Evolutionary conservation across 306 rosid genomes (phyloP).

Genomic region (Quercus parvula): DNA sequence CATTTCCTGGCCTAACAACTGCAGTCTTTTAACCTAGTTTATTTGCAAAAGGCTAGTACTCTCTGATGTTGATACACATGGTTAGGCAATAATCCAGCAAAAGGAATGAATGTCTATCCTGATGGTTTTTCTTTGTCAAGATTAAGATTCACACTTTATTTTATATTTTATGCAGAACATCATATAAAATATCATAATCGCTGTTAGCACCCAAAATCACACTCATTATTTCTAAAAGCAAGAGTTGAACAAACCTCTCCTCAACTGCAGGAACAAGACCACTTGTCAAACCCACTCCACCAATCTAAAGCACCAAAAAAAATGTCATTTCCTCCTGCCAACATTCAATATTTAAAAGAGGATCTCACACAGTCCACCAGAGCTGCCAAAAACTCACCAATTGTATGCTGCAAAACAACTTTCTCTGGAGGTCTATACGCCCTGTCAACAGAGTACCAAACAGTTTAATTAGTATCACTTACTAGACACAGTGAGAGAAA

Average conservation of each 20-base stretch:
- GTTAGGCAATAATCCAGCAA: too few species aligned
- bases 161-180: too few species aligned
- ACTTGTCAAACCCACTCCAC: slow-evolving; percentile 84
- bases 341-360: slow-evolving; percentile 16
- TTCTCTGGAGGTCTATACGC: slow-evolving; percentile 91
- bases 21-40: not conserved
- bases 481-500: slow-evolving; percentile 9
- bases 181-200: not conserved
- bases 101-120: not conserved
- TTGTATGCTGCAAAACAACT: slow-evolving; percentile 93
- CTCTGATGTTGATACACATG: too few species aligned
- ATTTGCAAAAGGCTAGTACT: not conserved
- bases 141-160: not conserved
- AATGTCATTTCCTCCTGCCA: slow-evolving; percentile 26
- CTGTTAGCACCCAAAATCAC: slow-evolving; percentile 1
- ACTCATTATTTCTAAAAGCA: not conserved
- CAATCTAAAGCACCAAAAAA: slow-evolving; percentile 55
- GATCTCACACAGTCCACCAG: slow-evolving; percentile 13
- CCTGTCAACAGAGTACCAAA: slow-evolving; percentile 51
- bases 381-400: slow-evolving; percentile 58
- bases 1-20: too few species aligned
- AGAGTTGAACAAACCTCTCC: slow-evolving; percentile 70
- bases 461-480: slow-evolving; percentile 22
- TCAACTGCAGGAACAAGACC: slow-evolving; percentile 86
- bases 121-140: not conserved